A percentile compares a stretch with the other conserved stretches of the same genome.
Conservation (phyloP, 78 protist species). For the Pigoraptor vietnamica region DNA sequence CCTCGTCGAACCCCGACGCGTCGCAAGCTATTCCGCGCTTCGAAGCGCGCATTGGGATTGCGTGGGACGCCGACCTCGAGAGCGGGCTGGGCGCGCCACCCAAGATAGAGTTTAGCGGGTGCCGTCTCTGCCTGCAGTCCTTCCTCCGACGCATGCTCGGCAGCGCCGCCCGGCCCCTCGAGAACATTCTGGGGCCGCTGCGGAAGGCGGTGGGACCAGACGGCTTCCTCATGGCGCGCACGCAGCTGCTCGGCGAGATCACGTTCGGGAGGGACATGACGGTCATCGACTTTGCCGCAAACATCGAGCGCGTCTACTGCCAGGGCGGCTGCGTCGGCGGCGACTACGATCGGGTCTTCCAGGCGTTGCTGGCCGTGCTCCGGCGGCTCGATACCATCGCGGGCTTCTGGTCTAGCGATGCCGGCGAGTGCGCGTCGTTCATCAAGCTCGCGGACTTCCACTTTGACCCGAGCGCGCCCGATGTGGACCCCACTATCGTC, state of each 20-base stretch:
- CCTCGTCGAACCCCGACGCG: neutral
- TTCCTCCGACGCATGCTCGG: neutral
- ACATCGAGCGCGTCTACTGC: neutral
- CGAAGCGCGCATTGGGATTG: neutral
- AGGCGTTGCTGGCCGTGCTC: no score
- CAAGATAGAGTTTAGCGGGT: neutral
- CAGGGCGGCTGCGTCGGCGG: neutral
- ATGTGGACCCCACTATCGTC: neutral
- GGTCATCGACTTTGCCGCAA: neutral
- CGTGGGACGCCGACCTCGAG: neutral
- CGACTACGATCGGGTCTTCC: neutral
- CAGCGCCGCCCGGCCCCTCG: neutral
- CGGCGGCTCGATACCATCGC: no score
- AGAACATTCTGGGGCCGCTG: neutral
- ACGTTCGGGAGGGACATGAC: neutral
- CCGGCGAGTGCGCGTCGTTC: neutral
- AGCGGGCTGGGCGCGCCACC: neutral
- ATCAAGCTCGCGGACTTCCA: neutral
- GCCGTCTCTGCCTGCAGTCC: neutral
- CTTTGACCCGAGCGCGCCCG: neutral
- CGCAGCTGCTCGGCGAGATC: neutral
- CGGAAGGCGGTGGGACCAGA: neutral
- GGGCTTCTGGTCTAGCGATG: no score
- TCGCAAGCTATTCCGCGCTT: neutral
- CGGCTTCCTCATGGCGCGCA: neutral